These are phyloP conservation scores for Bromus sterilis DNA, from an alignment of 176 grass and related monocot species.

Conservation along the genomic window DNA sequence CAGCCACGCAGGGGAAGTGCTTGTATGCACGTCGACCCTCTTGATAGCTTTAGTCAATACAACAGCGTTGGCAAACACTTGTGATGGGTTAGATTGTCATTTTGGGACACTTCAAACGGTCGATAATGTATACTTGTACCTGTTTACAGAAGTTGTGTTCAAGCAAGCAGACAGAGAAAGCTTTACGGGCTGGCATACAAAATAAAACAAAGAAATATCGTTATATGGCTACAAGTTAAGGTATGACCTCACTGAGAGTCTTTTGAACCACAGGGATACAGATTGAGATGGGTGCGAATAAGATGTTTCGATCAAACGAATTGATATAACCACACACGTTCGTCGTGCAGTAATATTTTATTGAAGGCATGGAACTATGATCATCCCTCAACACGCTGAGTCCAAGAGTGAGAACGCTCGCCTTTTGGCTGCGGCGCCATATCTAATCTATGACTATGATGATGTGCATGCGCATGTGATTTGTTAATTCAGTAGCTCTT, in stretches of 20 bases:
- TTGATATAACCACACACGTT: slow-evolving; percentile 15
- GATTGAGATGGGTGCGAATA: neutral
- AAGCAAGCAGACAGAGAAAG: neutral
- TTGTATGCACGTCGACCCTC: too few relatives aligned
- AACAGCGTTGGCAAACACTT: too few relatives aligned
- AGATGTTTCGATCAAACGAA: neutral
- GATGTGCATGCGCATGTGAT: neutral
- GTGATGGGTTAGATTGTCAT: too few relatives aligned
- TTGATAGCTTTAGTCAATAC: too few relatives aligned
- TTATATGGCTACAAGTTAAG: neutral
- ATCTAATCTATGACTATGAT: neutral
- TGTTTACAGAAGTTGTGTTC: neutral
- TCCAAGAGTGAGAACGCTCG: neutral
- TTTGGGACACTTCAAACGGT: too few relatives aligned
- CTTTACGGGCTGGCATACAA: too few relatives aligned
- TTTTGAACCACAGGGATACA: neutral
- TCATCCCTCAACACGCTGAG: neutral
- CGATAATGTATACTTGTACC: too few relatives aligned
- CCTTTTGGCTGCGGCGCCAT: neutral
- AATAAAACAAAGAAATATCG: neutral
- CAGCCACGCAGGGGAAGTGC: too few relatives aligned
- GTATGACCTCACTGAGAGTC: neutral
- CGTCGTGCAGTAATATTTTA: neutral
- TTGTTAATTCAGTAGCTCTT: neutral
- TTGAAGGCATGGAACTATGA: neutral